A percentile compares a stretch with the other conserved stretches of the same genome.
Evolutionary conservation across 2,329 filamentous ascomycete genomes (phyloP).

Genomic region (Achaetomium macrosporum): DNA sequence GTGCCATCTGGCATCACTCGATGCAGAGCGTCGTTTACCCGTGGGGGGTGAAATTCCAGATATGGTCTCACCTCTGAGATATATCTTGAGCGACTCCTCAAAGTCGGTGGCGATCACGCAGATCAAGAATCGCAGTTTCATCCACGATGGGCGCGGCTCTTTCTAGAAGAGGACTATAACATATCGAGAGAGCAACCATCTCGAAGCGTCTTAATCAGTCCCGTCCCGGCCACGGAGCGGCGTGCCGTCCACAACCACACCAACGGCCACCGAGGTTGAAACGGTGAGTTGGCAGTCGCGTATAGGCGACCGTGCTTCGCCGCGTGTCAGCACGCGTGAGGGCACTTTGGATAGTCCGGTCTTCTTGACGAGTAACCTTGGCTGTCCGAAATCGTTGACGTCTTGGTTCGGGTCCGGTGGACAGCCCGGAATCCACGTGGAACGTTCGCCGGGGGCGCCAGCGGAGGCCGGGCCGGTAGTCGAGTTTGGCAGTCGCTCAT

Average conservation of each 20-base stretch:
- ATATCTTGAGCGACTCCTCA: too few species aligned
- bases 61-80: neutral
- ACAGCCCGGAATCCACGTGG: constrained; percentile 13
- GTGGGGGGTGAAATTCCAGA: constrained; percentile 3
- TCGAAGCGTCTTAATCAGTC: too few species aligned
- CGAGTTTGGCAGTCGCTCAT: too few species aligned
- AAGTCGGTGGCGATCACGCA: too few species aligned
- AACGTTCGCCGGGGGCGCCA: constrained; percentile 5
- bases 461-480: neutral
- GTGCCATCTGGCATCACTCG: constrained; percentile 27
- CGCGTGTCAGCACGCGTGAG: constrained; percentile 13
- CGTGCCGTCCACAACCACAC: neutral
- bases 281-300: constrained; percentile 12
- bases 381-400: neutral
- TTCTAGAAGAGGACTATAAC: too few species aligned
- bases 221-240: neutral
- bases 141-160: too few species aligned
- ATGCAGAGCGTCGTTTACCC: constrained; percentile 21
- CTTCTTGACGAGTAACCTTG: constrained; percentile 1
- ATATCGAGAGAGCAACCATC: too few species aligned
- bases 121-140: neutral
- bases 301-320: neutral
- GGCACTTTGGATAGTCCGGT: neutral
- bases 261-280: neutral
- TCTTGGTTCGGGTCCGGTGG: constrained; percentile 1